Base-by-base conservation (phyloP, 148 eudicot genomes). In the Pouteria glomerata region DNA sequence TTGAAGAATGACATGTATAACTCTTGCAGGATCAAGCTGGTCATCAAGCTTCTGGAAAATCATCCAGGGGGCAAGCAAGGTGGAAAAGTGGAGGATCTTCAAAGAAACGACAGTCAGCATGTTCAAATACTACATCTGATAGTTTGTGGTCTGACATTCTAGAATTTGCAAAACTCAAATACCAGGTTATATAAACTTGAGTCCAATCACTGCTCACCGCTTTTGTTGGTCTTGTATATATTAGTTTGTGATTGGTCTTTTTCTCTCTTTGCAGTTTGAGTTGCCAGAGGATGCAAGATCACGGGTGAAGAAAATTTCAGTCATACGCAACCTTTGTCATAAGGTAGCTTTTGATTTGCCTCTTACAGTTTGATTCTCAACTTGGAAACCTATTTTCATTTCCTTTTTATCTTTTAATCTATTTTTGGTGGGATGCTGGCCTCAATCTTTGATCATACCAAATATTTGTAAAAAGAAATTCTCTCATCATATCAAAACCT, bases 261-360 rank as follows among this genome's bases (percentile, higher is more conserved):
- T 48, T 27, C 41, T 72, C 42, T 11, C 15, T 71, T 69, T 86
- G 77, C 84, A 96, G 99, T 92, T 88, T 87, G 88, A 85, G 77
- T 76, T 92, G 71, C 92, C 96, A 0, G 96, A 87, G 55, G 94
- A 92, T 79, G 86, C 90, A 45, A 85, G 86, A 77, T 70, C 81
- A 65, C 72, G 77, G 45, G 99, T 88, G 55, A 96, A 90, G 84
- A 92, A 82, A 83, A 82, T 96, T 75, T 85, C 99, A 19, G 97
- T 96, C 77, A 79, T 96, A 56, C 94, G 99, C 68, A 96, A 96
- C 74, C 90, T 96, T 41, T 85, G 90, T 77, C 93, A 84, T 69
- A 96, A 96, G 96, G 99, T 96, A 81, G 72, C 14, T 57, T 73
- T 65, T 56, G 1, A 19, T 61, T 34, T 21, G 27, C 44, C 18